These are phyloP conservation scores for Wickerhamomyces sp. DNA, from an alignment of 1,139 yeast genomes.

Conservation along the genomic window DNA sequence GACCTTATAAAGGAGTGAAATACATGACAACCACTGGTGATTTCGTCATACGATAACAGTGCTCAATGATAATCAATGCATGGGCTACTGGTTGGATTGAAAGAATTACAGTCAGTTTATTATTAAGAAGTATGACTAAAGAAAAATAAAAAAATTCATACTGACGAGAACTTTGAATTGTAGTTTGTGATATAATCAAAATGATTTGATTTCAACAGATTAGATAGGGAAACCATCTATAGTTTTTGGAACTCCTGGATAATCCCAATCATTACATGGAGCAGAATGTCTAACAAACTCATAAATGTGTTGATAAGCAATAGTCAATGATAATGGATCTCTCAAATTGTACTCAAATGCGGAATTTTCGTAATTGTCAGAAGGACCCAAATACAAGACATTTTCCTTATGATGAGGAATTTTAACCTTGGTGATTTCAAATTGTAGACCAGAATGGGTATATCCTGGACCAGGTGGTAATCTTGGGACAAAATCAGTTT, in stretches of 20 bases:
- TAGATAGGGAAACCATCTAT: background rate
- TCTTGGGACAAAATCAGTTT: slow-evolving; percentile 49
- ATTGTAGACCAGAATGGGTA: slow-evolving; percentile 45
- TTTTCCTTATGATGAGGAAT: slow-evolving; percentile 41
- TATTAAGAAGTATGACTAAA: too few relatives aligned
- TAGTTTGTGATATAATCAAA: too few relatives aligned
- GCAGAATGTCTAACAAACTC: slow-evolving; percentile 1
- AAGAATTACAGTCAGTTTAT: too few relatives aligned
- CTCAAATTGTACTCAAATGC: background rate
- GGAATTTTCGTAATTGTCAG: slow-evolving; percentile 1
- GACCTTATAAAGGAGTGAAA: slow-evolving; percentile 91
- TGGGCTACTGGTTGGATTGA: too few relatives aligned
- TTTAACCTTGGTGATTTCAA: slow-evolving; percentile 37
- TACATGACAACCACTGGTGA: slow-evolving; percentile 67
- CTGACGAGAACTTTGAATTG: too few relatives aligned
- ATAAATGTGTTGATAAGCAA: slow-evolving; percentile 2
- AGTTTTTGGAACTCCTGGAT: background rate
- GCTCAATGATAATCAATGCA: too few relatives aligned
- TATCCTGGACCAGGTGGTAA: slow-evolving; percentile 46
- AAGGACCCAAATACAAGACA: slow-evolving; percentile 26
- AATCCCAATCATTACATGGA: slow-evolving; percentile 5
- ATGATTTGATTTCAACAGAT: background rate
- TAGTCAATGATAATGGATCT: background rate
- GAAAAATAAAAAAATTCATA: too few relatives aligned
- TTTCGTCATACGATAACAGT: slow-evolving; percentile 27